Conservation (phyloP, 1,284 basidiomycete species). For the Sporisorium scitamineum region DNA sequence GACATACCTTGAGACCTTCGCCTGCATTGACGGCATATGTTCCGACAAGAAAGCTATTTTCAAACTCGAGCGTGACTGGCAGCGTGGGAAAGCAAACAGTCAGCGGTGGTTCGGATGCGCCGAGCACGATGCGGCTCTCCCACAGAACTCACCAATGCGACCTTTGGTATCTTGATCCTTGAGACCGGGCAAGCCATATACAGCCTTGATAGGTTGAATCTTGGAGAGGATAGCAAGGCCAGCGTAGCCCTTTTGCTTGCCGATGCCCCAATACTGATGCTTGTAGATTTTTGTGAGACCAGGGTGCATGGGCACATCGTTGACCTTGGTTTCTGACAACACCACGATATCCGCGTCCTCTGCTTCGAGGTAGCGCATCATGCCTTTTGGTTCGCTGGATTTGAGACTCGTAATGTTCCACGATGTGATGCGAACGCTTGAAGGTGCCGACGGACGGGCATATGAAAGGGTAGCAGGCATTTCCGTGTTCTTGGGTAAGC, state of each 20-base stretch:
- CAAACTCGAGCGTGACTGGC: constrained; percentile 83
- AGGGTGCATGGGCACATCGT: constrained; percentile 58
- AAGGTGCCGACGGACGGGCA: constrained; percentile 28
- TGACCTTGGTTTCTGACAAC: constrained; percentile 66
- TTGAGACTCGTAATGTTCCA: constrained; percentile 68
- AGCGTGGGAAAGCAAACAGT: neutral
- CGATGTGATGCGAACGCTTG: constrained; percentile 45
- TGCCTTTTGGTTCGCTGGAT: constrained; percentile 59
- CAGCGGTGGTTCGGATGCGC: neutral
- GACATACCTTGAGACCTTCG: constrained; percentile 77
- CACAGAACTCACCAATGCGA: constrained; percentile 44
- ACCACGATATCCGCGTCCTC: constrained; percentile 66
- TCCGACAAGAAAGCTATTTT: constrained; percentile 78
- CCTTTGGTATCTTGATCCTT: constrained; percentile 55
- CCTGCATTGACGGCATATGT: constrained; percentile 93
- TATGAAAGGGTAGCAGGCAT: constrained; percentile 33
- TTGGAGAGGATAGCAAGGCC: constrained; percentile 86
- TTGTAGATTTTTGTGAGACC: constrained; percentile 55
- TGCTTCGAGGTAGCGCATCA: constrained; percentile 64
- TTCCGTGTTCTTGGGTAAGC: constrained; percentile 44
- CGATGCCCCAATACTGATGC: constrained; percentile 67
- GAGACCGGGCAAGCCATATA: constrained; percentile 75
- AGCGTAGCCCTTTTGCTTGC: constrained; percentile 71
- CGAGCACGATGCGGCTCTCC: neutral
- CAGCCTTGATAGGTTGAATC: constrained; percentile 74